These are phyloP conservation scores for Harrya chromipes DNA, from an alignment of 768 basidiomycete genomes.

Conservation along the genomic window DNA sequence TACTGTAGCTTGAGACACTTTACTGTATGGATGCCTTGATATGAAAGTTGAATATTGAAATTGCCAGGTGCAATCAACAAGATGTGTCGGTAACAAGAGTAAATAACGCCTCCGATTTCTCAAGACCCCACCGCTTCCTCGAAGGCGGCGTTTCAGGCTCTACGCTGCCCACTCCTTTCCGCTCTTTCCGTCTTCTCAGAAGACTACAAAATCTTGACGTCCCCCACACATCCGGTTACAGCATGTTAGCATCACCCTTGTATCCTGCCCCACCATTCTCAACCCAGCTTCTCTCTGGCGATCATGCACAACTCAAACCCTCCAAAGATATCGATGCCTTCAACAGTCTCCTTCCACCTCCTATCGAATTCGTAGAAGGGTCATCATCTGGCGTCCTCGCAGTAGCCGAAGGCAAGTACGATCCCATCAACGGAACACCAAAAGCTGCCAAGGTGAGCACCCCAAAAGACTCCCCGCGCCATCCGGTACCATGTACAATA, in stretches of 20 bases:
- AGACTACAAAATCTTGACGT: neutral
- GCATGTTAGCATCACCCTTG: conserved; percentile 68
- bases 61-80: conserved; percentile 5
- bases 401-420: conserved; percentile 72
- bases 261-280: conserved; percentile 53
- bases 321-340: conserved; percentile 71
- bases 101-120: conserved; percentile 24
- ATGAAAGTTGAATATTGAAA: no score
- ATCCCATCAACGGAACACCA: conserved; percentile 73
- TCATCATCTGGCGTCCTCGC: conserved; percentile 75
- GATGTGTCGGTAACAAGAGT: conserved; percentile 23
- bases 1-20: no score
- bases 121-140: neutral
- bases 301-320: conserved; percentile 56
- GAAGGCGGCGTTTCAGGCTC: conserved; percentile 6
- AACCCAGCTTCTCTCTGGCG: conserved; percentile 47
- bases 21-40: no score
- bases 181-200: conserved; percentile 6
- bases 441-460: conserved; percentile 49
- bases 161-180: conserved; percentile 19
- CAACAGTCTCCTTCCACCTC: conserved; percentile 75
- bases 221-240: conserved; percentile 18
- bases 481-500: conserved; percentile 1
- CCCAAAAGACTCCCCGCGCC: neutral
- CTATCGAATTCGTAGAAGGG: conserved; percentile 80